phyloP scores from a whole-genome alignment of 805 yeast species.

The Wickerhamomyces rabaulensis region DNA sequence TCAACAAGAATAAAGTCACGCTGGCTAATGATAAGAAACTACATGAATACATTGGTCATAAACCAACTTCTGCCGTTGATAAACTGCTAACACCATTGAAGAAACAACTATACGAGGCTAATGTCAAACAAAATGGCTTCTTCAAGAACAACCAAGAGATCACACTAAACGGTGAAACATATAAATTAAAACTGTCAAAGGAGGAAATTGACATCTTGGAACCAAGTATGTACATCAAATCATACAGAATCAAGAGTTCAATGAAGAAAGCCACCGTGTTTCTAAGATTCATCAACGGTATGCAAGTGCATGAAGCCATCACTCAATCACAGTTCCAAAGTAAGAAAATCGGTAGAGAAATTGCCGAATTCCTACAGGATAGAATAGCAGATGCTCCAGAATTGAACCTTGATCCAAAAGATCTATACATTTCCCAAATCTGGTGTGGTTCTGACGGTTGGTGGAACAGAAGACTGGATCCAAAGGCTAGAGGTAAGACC shows the following conservation, averaged over 20 bases:
- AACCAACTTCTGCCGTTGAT: constrained; percentile 51
- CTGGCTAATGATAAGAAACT: constrained; percentile 29
- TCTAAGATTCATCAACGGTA: constrained; percentile 67
- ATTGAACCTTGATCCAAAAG: constrained; percentile 53
- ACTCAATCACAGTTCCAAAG: constrained; percentile 87
- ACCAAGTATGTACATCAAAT: constrained; percentile 79
- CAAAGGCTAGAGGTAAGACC: constrained; percentile 85
- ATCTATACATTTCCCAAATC: constrained; percentile 67
- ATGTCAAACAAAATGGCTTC: constrained; percentile 55
- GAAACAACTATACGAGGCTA: constrained; percentile 53
- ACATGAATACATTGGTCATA: constrained; percentile 45
- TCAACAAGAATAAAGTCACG: constrained; percentile 24
- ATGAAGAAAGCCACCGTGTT: constrained; percentile 83
- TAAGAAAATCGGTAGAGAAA: constrained; percentile 73
- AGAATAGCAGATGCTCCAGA: constrained; percentile 67
- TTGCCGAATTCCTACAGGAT: constrained; percentile 66
- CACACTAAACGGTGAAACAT: constrained; percentile 37
- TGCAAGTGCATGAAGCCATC: constrained; percentile 72
- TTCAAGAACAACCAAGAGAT: constrained; percentile 56
- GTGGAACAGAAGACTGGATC: constrained; percentile 65
- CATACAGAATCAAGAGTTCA: constrained; percentile 80
- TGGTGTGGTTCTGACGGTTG: constrained; percentile 92
- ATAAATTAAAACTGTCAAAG: constrained; percentile 50
- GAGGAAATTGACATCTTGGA: constrained; percentile 75
- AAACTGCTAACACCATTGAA: constrained; percentile 65